Base-by-base conservation (phyloP, 2,329 filamentous ascomycete genomes). In the Boeremia lycopersici region DNA sequence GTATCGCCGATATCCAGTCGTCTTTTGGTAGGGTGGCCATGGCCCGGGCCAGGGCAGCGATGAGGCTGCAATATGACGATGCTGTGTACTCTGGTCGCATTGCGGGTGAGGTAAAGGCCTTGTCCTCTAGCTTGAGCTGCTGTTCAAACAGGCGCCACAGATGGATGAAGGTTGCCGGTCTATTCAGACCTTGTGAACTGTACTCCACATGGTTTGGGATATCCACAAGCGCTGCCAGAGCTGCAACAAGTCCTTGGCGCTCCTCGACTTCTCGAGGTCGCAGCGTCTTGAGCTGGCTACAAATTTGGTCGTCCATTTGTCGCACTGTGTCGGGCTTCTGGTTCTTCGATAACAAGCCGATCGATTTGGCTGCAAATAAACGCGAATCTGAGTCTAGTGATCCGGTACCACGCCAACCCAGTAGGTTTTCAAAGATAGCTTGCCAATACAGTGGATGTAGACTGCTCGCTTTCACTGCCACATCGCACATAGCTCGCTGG, bases 351-450 rank as follows among this genome's bases (percentile, higher is more conserved):
- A 93, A 70, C 1, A 73, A 69, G 6, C 90, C 90, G 63, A 93
- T 86, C 0, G 90, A 87, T 1, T 75, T 76, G 1, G 89, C 91
- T 12, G 91, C 88, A 44, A 85, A 83, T 63, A 90, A 83, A 57
- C 95, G 84, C 1, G 91, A 91, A 6, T 82, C 78, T 0, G 86
- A 82, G 72, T 97, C 92, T 8, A 86, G 80, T 60, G 96, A 91
- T 0, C 88, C 87, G n/a, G 96, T 84, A 0, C 95, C 95, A 72
- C 93, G 84, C 95, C 95, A 99, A 17, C 86, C 87, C 11, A 96
- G 78, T 6, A 96, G 78, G 0, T 84, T 88, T 31, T 88, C 82
- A 8, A 91, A 76, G 3, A 97, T 76, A 1, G 89, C 86, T 41
- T 82, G 79, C 72, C 90, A 90, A 59, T 90, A 91, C 1, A 78